A percentile compares a stretch with the other conserved stretches of the same genome.
Conservation (phyloP, 345 rosid genomes). For the Moricandia moricandioides region DNA sequence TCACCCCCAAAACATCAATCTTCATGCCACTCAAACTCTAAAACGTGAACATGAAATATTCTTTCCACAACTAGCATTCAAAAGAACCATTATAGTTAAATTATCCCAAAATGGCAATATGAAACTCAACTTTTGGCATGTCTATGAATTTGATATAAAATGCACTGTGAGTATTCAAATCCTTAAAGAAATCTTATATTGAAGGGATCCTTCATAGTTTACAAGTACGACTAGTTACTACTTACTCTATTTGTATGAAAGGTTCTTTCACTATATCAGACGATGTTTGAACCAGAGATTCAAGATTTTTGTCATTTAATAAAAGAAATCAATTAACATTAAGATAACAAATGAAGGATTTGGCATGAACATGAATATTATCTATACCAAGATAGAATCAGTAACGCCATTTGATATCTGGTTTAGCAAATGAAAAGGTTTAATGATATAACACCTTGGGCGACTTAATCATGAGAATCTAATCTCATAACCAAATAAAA, state of each 20-base stretch:
- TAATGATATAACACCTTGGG: constrained; percentile 9
- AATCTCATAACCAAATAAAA: constrained; percentile 13
- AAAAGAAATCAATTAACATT: not conserved
- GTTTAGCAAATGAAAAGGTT: not conserved
- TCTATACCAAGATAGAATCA: constrained; percentile 2
- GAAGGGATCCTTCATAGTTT: constrained; percentile 2
- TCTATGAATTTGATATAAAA: not conserved
- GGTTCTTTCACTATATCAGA: constrained; percentile 1
- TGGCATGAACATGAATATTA: constrained; percentile 3
- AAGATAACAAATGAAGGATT: not conserved
- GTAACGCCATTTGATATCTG: constrained; percentile 10
- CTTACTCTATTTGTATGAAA: constrained; percentile 13
- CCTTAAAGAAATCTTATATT: not conserved
- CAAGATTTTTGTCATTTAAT: not conserved
- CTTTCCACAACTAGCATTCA: not conserved
- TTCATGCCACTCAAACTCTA: not conserved
- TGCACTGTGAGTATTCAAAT: constrained; percentile 1
- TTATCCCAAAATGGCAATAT: not conserved
- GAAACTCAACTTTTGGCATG: not conserved
- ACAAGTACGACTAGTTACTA: constrained; percentile 16
- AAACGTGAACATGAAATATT: not conserved
- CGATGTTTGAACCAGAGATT: not conserved
- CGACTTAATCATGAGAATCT: constrained; percentile 12
- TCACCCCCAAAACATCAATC: not conserved
- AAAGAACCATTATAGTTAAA: not conserved